phyloP scores from a whole-genome alignment of 2,329 filamentous ascomycete genomes.

The Fusarium sp. region DNA sequence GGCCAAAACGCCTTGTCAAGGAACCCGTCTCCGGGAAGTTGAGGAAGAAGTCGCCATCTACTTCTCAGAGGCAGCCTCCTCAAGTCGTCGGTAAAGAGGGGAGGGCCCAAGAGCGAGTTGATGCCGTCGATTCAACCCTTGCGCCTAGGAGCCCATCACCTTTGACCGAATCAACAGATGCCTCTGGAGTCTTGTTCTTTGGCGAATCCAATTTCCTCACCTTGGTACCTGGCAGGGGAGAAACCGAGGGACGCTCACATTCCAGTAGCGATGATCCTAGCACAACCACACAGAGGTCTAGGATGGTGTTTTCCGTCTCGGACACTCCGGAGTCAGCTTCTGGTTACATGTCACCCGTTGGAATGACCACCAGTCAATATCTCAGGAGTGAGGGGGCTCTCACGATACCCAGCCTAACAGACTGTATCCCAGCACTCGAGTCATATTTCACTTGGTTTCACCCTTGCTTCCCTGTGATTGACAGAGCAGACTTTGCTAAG shows the following conservation, averaged over 20 bases:
- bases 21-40: background rate
- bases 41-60: background rate
- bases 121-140: background rate
- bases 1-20: slow-evolving; percentile 4
- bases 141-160: slow-evolving; percentile 28
- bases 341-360: slow-evolving; percentile 42
- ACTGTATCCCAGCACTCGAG: slow-evolving; percentile 58
- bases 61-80: background rate
- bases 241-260: slow-evolving; percentile 1
- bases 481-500: slow-evolving; percentile 57
- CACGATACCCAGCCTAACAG: slow-evolving; percentile 56
- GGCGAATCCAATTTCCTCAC: slow-evolving; percentile 56
- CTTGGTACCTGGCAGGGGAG: slow-evolving; percentile 43
- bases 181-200: slow-evolving; percentile 49
- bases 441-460: slow-evolving; percentile 70
- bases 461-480: slow-evolving; percentile 66
- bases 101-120: background rate
- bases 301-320: slow-evolving; percentile 47
- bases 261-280: background rate
- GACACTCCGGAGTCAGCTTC: slow-evolving; percentile 39
- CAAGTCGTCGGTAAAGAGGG: background rate
- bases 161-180: slow-evolving; percentile 27
- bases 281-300: slow-evolving; percentile 30
- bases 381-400: slow-evolving; percentile 60
- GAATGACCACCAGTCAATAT: slow-evolving; percentile 62